phyloP scores from a whole-genome alignment of 2,329 filamentous ascomycete genomes.

The Alternaria sp. region DNA sequence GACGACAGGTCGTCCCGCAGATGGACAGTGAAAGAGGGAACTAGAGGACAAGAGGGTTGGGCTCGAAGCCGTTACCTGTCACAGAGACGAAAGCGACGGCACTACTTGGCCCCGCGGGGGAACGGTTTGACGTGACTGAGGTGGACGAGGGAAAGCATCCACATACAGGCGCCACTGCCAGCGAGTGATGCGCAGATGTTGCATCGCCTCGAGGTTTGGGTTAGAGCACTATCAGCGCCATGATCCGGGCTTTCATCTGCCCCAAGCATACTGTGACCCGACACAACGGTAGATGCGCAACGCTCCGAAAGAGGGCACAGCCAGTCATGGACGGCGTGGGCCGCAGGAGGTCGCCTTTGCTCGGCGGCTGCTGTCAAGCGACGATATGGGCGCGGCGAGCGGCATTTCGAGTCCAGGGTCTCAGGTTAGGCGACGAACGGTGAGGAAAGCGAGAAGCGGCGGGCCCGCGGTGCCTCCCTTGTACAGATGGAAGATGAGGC shows the following conservation, averaged over 20 bases:
- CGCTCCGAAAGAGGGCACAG: constrained; percentile 42
- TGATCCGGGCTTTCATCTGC: constrained; percentile 36
- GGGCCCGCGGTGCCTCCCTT: constrained; percentile 26
- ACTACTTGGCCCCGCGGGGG: constrained; percentile 21
- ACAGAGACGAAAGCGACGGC: constrained; percentile 29
- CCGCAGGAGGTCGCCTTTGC: constrained; percentile 22
- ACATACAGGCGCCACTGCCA: constrained; percentile 27
- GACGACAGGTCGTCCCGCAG: constrained; percentile 32
- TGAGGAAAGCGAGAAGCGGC: constrained; percentile 17
- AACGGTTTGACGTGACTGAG: constrained; percentile 14
- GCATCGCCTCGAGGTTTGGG: constrained; percentile 32
- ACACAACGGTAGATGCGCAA: constrained; percentile 42
- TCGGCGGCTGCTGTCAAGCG: constrained; percentile 13
- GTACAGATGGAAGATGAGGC: constrained; percentile 13
- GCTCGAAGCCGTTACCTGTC: constrained; percentile 45
- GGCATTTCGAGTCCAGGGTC: constrained; percentile 21
- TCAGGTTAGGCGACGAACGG: constrained; percentile 6
- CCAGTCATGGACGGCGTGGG: constrained; percentile 19
- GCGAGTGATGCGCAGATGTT: constrained; percentile 33
- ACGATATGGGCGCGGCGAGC: constrained; percentile 25
- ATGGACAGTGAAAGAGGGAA: constrained; percentile 21
- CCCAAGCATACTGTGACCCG: constrained; percentile 37
- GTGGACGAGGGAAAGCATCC: constrained; percentile 13
- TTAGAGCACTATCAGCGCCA: constrained; percentile 35
- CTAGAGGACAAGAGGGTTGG: constrained; percentile 20